These are phyloP conservation scores for Excoecaria cochinchinensis DNA, from an alignment of 345 rosid species.

Conservation along the genomic window DNA sequence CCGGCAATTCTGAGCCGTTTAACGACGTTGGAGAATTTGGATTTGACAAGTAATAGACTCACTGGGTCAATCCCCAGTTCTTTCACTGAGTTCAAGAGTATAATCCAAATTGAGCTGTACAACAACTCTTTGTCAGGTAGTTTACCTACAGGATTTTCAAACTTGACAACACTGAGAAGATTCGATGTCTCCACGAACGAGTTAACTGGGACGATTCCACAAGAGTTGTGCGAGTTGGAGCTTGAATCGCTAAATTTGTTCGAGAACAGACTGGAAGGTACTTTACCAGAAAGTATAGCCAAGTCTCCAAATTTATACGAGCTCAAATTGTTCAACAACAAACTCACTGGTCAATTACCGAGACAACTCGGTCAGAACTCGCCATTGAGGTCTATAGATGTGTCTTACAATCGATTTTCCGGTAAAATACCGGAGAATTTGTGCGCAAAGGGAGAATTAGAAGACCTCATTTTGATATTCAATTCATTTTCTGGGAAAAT, in stretches of 20 bases:
- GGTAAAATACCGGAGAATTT: constrained; percentile 61
- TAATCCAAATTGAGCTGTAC: constrained; percentile 69
- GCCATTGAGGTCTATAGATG: constrained; percentile 45
- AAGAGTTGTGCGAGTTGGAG: constrained; percentile 50
- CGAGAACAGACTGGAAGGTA: constrained; percentile 68
- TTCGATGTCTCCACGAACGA: constrained; percentile 70
- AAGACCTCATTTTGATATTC: constrained; percentile 56
- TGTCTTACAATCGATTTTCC: constrained; percentile 62
- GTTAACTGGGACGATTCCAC: constrained; percentile 61
- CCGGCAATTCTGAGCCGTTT: constrained; percentile 45
- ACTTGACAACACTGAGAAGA: constrained; percentile 44
- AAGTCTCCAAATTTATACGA: constrained; percentile 52
- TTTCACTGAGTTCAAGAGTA: constrained; percentile 42
- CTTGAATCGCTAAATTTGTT: constrained; percentile 63
- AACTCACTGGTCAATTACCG: constrained; percentile 62
- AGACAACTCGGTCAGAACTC: constrained; percentile 63
- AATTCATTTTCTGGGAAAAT: constrained; percentile 72
- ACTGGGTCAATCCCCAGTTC: constrained; percentile 67
- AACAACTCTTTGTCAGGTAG: constrained; percentile 67
- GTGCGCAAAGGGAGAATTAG: constrained; percentile 51
- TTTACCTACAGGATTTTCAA: constrained; percentile 49
- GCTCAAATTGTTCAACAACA: constrained; percentile 71
- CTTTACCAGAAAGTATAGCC: constrained; percentile 61
- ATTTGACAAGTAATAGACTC: constrained; percentile 51
- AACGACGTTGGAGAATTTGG: constrained; percentile 44